Percentiles rank a stretch among this genome's conserved stretches.
These are phyloP conservation scores for Cytospora chrysosperma DNA, from an alignment of 2,329 filamentous ascomycete genomes.

Conservation along the genomic window DNA sequence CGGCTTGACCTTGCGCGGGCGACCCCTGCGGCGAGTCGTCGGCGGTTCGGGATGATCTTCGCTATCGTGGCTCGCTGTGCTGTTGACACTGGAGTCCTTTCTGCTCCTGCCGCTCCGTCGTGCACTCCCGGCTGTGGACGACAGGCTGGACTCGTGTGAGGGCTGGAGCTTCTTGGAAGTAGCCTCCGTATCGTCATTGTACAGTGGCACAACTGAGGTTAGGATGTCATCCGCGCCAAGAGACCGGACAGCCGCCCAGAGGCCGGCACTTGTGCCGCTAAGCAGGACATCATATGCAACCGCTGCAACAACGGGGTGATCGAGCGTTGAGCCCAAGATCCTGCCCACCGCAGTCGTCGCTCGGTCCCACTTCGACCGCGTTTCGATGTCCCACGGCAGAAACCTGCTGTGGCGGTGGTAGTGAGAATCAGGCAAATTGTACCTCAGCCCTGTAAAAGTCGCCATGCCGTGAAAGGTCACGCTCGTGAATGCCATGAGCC, in stretches of 20 bases:
- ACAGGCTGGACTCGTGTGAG: neutral
- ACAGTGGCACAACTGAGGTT: conserved; percentile 36
- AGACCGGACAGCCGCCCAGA: conserved; percentile 57
- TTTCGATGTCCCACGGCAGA: conserved; percentile 45
- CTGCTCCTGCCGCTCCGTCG: conserved; percentile 20
- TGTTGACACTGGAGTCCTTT: conserved; percentile 8
- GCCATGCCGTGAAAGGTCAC: conserved; percentile 46
- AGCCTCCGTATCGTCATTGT: conserved; percentile 16
- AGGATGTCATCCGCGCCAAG: conserved; percentile 52
- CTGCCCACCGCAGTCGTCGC: conserved; percentile 45
- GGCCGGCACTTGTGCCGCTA: conserved; percentile 50
- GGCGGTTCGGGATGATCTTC: conserved; percentile 12
- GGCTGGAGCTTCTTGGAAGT: conserved; percentile 13
- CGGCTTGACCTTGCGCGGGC: conserved; percentile 30
- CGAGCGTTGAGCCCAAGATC: conserved; percentile 49
- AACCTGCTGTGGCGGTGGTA: conserved; percentile 49
- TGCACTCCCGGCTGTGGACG: conserved; percentile 19
- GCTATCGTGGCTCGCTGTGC: conserved; percentile 15
- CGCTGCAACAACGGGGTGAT: conserved; percentile 57
- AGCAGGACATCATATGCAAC: conserved; percentile 60
- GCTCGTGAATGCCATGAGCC: conserved; percentile 43
- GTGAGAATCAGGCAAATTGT: conserved; percentile 47
- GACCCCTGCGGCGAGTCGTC: conserved; percentile 28
- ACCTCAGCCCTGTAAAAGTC: conserved; percentile 42
- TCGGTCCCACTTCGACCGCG: conserved; percentile 44